Evolutionary conservation across 768 basidiomycete species (phyloP).

Genomic region (Tylopilus felleus): DNA sequence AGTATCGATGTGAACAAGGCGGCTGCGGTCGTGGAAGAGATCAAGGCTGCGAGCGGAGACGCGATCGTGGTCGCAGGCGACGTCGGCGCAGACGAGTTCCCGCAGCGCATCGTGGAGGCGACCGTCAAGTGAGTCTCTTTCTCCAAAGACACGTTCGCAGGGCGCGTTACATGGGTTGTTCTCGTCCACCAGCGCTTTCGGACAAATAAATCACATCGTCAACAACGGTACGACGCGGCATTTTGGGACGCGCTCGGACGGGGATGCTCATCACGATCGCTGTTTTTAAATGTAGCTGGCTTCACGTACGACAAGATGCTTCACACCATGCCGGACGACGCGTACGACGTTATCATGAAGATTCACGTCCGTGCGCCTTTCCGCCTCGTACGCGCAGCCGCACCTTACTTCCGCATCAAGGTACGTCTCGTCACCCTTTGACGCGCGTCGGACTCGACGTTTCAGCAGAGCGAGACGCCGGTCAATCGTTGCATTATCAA

Average conservation of each 20-base stretch:
- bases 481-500: slow-evolving; percentile 78
- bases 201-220: slow-evolving; percentile 83
- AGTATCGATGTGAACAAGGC: slow-evolving; percentile 76
- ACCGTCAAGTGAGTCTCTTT: slow-evolving; percentile 66
- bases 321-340: slow-evolving; percentile 81
- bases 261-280: background rate
- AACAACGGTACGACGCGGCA: slow-evolving; percentile 57
- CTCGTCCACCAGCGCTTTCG: slow-evolving; percentile 55
- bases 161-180: background rate
- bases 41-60: slow-evolving; percentile 68
- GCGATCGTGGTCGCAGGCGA: slow-evolving; percentile 75
- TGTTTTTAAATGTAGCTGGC: slow-evolving; percentile 45
- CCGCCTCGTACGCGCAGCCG: slow-evolving; percentile 78
- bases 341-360: slow-evolving; percentile 77
- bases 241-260: background rate
- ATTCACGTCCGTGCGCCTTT: slow-evolving; percentile 87
- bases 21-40: slow-evolving; percentile 64
- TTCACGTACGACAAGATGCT: slow-evolving; percentile 88
- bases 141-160: background rate
- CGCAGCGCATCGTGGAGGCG: slow-evolving; percentile 70
- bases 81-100: slow-evolving; percentile 80
- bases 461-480: slow-evolving; percentile 44
- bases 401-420: slow-evolving; percentile 83
- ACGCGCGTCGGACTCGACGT: background rate
- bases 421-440: slow-evolving; percentile 20